These are phyloP conservation scores for Cenococcum geophilum DNA, from an alignment of 495 filamentous ascomycete species.

Conservation along the genomic window DNA sequence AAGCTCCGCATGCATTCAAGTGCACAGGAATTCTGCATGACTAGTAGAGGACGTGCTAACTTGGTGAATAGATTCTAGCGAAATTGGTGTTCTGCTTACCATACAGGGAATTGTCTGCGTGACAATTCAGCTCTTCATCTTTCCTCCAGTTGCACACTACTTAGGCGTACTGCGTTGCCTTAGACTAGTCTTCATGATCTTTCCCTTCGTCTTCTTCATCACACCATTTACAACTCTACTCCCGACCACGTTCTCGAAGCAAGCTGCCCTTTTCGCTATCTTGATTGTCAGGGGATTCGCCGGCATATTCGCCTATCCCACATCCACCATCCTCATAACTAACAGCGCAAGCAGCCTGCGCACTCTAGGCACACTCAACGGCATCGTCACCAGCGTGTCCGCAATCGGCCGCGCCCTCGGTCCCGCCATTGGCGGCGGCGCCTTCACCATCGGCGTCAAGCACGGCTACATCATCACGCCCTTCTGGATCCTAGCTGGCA, in stretches of 20 bases:
- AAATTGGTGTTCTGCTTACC: slow-evolving; percentile 73
- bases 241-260: slow-evolving; percentile 38
- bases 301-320: slow-evolving; percentile 79
- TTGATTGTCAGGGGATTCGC: slow-evolving; percentile 63
- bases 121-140: slow-evolving; percentile 71
- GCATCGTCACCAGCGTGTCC: slow-evolving; percentile 71
- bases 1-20: no score
- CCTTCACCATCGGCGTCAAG: slow-evolving; percentile 58
- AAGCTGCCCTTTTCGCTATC: slow-evolving; percentile 46
- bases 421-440: slow-evolving; percentile 49
- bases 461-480: slow-evolving; percentile 65
- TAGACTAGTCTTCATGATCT: slow-evolving; percentile 52
- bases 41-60: neutral
- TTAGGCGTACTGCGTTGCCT: slow-evolving; percentile 68
- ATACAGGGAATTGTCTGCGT: slow-evolving; percentile 66
- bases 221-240: slow-evolving; percentile 65
- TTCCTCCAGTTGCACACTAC: slow-evolving; percentile 60
- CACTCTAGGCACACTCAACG: slow-evolving; percentile 83
- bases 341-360: slow-evolving; percentile 71
- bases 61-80: slow-evolving; percentile 44
- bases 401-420: slow-evolving; percentile 73
- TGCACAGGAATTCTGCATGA: no score
- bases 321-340: slow-evolving; percentile 80
- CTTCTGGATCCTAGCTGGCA: slow-evolving; percentile 64
- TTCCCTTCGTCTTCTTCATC: slow-evolving; percentile 65